Percentiles rank a stretch among this genome's conserved stretches.
These are phyloP conservation scores for Tetrapisispora pingtungensis DNA, from an alignment of 805 yeast species.

Conservation along the genomic window DNA sequence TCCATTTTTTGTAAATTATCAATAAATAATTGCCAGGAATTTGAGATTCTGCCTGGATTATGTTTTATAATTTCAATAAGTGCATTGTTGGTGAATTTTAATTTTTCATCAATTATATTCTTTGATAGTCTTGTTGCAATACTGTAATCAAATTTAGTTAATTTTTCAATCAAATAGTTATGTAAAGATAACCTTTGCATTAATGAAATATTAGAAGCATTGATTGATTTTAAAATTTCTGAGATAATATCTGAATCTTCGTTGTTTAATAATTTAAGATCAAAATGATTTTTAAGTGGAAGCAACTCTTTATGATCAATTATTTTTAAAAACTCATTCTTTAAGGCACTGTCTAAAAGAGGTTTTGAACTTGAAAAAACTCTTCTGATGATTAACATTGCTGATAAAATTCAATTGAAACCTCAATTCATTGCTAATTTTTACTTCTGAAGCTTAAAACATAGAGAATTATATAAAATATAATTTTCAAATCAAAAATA, in stretches of 20 bases:
- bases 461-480: no score
- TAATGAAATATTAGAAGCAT: slow-evolving; percentile 3
- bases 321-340: slow-evolving; percentile 3
- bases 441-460: no score
- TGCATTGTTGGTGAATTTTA: slow-evolving; percentile 16
- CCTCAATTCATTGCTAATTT: not conserved
- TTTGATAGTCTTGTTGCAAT: slow-evolving; percentile 25
- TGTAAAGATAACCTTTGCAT: slow-evolving; percentile 14
- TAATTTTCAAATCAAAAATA: not conserved
- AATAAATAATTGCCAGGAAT: slow-evolving; percentile 39
- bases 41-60: slow-evolving; percentile 45
- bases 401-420: not conserved
- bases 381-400: slow-evolving; percentile 10
- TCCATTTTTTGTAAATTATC: slow-evolving; percentile 14
- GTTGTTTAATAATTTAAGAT: slow-evolving; percentile 2
- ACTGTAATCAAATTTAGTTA: slow-evolving; percentile 25
- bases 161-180: slow-evolving; percentile 22
- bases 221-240: slow-evolving; percentile 9
- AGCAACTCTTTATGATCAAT: slow-evolving; percentile 6
- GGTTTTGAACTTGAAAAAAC: slow-evolving; percentile 1
- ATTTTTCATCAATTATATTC: slow-evolving; percentile 17
- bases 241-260: slow-evolving; percentile 19
- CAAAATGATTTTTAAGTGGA: slow-evolving; percentile 10
- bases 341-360: slow-evolving; percentile 8
- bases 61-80: slow-evolving; percentile 29